Evolutionary conservation across 371 early-diverging fungal species (phyloP).

Genomic region (Apophysomyces sp.): DNA sequence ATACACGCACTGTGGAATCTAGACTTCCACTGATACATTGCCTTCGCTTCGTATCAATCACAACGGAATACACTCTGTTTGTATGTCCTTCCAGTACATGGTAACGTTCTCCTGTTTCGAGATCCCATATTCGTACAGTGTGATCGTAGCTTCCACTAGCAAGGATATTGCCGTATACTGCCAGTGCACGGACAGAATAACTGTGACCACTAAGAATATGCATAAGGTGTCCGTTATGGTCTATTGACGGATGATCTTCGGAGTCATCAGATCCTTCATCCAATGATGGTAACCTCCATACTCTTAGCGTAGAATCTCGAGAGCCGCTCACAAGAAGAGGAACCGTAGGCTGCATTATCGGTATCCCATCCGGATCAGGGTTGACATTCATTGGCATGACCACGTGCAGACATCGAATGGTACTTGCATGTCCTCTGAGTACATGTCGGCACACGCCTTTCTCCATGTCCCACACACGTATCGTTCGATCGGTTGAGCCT

Average conservation of each 20-base stretch:
- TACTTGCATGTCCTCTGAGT: conserved; percentile 94
- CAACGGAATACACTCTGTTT: conserved; percentile 89
- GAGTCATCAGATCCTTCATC: conserved; percentile 3
- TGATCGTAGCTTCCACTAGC: conserved; percentile 95
- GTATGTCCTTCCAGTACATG: conserved; percentile 77
- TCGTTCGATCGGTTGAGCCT: conserved; percentile 98
- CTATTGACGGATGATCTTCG: conserved; percentile 27
- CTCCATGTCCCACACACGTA: conserved; percentile 95
- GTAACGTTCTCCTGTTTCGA: conserved; percentile 60
- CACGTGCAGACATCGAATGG: conserved; percentile 93
- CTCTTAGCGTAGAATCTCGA: conserved; percentile 90
- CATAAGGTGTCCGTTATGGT: conserved; percentile 39
- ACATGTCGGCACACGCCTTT: conserved; percentile 85
- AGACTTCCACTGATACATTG: conserved; percentile 90
- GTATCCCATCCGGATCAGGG: conserved; percentile 31
- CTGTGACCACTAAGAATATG: conserved; percentile 84
- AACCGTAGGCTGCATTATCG: conserved; percentile 58
- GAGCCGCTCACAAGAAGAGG: conserved; percentile 95
- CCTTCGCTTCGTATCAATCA: conserved; percentile 72
- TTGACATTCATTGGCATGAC: conserved; percentile 71
- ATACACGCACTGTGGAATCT: conserved; percentile 92
- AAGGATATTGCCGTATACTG: conserved; percentile 78
- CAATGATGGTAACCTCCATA: conserved; percentile 89
- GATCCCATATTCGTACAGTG: conserved; percentile 91
- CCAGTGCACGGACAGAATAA: conserved; percentile 90